A percentile compares a stretch with the other conserved stretches of the same genome.
Conservation (phyloP, 1,284 basidiomycete genomes). For the Agroathelia rolfsii region DNA sequence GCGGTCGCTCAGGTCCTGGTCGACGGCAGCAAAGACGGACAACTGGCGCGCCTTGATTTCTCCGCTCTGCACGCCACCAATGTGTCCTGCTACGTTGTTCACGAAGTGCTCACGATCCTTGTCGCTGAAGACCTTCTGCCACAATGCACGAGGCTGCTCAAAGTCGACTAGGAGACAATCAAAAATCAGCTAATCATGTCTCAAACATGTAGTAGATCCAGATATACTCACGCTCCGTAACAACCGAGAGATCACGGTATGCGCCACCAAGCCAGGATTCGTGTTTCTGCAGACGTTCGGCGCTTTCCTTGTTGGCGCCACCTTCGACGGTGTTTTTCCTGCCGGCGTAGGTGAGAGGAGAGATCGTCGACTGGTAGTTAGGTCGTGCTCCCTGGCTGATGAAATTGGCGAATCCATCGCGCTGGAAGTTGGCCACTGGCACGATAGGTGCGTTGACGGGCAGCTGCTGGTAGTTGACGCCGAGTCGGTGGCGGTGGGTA, state of each 20-base stretch:
- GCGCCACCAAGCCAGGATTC: conserved; percentile 71
- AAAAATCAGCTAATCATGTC: conserved; percentile 5
- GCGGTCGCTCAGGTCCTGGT: conserved; percentile 61
- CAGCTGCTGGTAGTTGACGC: conserved; percentile 81
- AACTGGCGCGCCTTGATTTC: conserved; percentile 64
- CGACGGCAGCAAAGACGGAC: conserved; percentile 71
- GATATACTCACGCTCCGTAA: conserved; percentile 63
- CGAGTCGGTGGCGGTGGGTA: conserved; percentile 84
- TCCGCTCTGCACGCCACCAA: conserved; percentile 53
- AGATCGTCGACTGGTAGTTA: conserved; percentile 76
- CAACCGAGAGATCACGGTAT: conserved; percentile 63
- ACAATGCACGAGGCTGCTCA: conserved; percentile 80
- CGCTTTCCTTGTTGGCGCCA: conserved; percentile 26
- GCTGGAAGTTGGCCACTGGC: conserved; percentile 81
- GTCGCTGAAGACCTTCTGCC: conserved; percentile 70
- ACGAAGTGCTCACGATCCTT: conserved; percentile 61
- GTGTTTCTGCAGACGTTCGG: conserved; percentile 39
- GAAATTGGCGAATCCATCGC: conserved; percentile 61
- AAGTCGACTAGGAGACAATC: conserved; percentile 59
- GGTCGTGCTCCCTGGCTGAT: conserved; percentile 76
- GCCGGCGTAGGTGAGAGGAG: conserved; percentile 43
- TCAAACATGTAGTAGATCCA: conserved; percentile 2
- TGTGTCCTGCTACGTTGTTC: conserved; percentile 69
- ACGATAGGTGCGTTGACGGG: conserved; percentile 78
- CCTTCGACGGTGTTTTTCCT: conserved; percentile 30